Evolutionary conservation across 345 rosid species (phyloP).

Genomic region (Populus pruinosa): DNA sequence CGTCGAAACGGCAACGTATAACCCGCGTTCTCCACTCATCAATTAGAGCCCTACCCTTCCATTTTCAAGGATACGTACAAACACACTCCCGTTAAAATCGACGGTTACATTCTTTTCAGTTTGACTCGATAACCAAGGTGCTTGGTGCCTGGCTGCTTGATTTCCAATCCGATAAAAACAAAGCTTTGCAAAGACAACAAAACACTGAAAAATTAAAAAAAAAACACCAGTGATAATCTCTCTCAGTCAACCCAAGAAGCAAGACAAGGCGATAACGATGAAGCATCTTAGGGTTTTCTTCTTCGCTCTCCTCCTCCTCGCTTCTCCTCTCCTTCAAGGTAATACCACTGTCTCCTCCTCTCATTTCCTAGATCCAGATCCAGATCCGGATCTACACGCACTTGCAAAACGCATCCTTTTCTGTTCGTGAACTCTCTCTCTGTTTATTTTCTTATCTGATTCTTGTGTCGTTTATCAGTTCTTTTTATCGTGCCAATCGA

Average conservation of each 20-base stretch:
- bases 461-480: neutral
- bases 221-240: neutral
- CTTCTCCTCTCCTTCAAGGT: conserved; percentile 78
- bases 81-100: neutral
- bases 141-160: neutral
- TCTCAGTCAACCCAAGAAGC: neutral
- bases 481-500: conserved; percentile 15
- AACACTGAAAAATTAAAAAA: neutral
- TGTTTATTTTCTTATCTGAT: neutral
- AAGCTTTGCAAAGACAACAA: neutral
- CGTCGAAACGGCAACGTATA: neutral
- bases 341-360: neutral
- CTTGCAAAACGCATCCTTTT: neutral
- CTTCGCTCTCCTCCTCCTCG: conserved; percentile 66
- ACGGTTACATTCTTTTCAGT: neutral
- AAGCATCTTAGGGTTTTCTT: conserved; percentile 51
- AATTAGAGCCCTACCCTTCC: neutral
- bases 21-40: neutral
- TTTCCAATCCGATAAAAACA: neutral
- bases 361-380: conserved; percentile 52
- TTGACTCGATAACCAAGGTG: neutral
- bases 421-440: neutral
- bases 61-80: too few species aligned
- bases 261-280: conserved; percentile 23
- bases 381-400: neutral